Percentiles rank a stretch among this genome's conserved stretches.
Conservation (phyloP, 169 alveolate genomes). For the Cryptosporidium xiaoi region DNA sequence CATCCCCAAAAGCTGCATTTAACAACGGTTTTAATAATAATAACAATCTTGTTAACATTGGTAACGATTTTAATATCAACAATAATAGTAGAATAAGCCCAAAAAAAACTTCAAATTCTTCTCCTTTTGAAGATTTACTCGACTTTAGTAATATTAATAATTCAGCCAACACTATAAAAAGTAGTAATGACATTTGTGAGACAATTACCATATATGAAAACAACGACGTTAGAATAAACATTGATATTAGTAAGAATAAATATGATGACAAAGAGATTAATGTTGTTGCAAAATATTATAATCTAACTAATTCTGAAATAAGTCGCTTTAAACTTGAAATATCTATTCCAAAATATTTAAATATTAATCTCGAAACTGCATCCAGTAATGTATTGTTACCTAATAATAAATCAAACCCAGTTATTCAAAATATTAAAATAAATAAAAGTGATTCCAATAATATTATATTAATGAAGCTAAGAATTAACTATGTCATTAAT, state of each 20-base stretch:
- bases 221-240: constrained; percentile 12
- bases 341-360: constrained; percentile 58
- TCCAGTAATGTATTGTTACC: constrained; percentile 1
- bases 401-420: constrained; percentile 36
- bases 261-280: constrained; percentile 2
- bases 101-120: constrained; percentile 6
- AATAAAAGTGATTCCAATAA: constrained; percentile 13
- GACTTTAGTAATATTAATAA: constrained; percentile 22
- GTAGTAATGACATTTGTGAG: background rate
- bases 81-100: background rate
- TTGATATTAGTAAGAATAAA: constrained; percentile 43
- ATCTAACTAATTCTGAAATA: constrained; percentile 26
- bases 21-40: background rate
- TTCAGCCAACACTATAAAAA: background rate
- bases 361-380: constrained; percentile 36
- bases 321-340: constrained; percentile 49
- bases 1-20: background rate
- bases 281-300: constrained; percentile 45
- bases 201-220: constrained; percentile 32
- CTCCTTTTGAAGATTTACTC: constrained; percentile 54
- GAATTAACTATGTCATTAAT: constrained; percentile 42
- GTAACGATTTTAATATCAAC: background rate
- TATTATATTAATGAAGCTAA: constrained; percentile 51
- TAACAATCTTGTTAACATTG: constrained; percentile 6
- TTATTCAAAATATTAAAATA: constrained; percentile 28